phyloP scores from a whole-genome alignment of 2,329 filamentous ascomycete species.

The Sporothrix schenckii region DNA sequence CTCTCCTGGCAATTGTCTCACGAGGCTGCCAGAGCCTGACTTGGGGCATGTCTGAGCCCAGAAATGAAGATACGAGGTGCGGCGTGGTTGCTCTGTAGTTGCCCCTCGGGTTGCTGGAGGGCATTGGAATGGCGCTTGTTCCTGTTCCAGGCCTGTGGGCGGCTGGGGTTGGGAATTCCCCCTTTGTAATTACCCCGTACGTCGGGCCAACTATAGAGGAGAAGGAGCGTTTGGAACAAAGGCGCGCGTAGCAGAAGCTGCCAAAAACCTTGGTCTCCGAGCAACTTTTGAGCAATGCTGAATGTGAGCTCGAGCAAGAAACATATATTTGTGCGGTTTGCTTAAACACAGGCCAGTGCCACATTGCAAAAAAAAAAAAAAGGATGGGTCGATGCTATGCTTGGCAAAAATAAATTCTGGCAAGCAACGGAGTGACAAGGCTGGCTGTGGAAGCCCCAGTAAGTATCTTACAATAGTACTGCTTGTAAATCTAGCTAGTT shows the following conservation, averaged over 20 bases:
- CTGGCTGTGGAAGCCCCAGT: background rate
- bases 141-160: background rate
- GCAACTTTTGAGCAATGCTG: slow-evolving; percentile 4
- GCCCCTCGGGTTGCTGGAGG: background rate
- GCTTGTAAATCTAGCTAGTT: background rate
- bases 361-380: too few species aligned
- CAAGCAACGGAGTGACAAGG: slow-evolving; percentile 1
- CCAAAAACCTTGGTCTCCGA: background rate
- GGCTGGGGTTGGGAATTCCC: background rate
- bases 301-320: background rate
- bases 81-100: slow-evolving; percentile 23
- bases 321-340: background rate
- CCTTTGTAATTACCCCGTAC: too few species aligned
- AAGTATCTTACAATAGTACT: background rate
- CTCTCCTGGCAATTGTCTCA: background rate
- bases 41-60: background rate
- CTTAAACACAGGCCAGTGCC: too few species aligned
- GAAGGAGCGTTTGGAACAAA: background rate
- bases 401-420: background rate
- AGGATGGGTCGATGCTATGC: background rate
- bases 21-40: background rate
- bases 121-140: slow-evolving; percentile 14
- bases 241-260: background rate
- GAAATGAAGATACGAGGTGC: slow-evolving; percentile 26
- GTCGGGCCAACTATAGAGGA: background rate